phyloP scores from a whole-genome alignment of 2,329 filamentous ascomycete species.

The Biscogniauxia sp. region DNA sequence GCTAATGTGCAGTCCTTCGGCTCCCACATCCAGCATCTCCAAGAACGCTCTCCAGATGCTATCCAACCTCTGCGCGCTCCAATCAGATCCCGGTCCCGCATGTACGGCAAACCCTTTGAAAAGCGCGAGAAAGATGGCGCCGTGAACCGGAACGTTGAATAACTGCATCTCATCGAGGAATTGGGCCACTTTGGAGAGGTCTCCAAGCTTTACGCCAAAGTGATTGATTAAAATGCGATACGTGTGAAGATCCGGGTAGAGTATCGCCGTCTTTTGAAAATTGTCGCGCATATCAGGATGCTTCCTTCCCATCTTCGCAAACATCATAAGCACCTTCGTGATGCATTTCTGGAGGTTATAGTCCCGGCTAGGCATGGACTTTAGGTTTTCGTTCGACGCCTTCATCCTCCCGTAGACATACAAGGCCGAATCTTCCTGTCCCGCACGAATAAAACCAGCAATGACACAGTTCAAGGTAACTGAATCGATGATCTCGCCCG shows the following conservation, averaged over 20 bases:
- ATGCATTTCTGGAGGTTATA: constrained; percentile 49
- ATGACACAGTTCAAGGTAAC: constrained; percentile 85
- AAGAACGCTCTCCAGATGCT: constrained; percentile 66
- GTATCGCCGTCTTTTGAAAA: constrained; percentile 61
- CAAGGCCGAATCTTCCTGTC: constrained; percentile 74
- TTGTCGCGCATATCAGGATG: constrained; percentile 52
- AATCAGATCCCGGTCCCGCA: constrained; percentile 66
- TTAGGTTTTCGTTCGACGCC: constrained; percentile 44
- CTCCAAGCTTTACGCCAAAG: constrained; percentile 65
- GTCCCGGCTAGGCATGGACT: constrained; percentile 42
- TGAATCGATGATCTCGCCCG: constrained; percentile 85
- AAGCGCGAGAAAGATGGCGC: constrained; percentile 74
- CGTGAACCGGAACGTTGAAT: constrained; percentile 66
- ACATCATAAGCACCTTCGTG: constrained; percentile 56
- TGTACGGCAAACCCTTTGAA: constrained; percentile 79
- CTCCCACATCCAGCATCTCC: constrained; percentile 46
- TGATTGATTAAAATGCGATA: constrained; percentile 78
- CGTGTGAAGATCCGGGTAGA: constrained; percentile 74
- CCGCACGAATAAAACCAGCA: constrained; percentile 69
- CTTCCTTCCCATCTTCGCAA: constrained; percentile 52
- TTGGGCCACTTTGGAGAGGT: constrained; percentile 67
- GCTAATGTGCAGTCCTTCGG: constrained; percentile 50
- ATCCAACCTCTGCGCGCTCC: constrained; percentile 69
- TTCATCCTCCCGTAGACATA: constrained; percentile 86
- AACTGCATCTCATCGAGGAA: constrained; percentile 78